Conservation (phyloP, 2,329 filamentous ascomycete species). For the Thielaviopsis euricoi region DNA sequence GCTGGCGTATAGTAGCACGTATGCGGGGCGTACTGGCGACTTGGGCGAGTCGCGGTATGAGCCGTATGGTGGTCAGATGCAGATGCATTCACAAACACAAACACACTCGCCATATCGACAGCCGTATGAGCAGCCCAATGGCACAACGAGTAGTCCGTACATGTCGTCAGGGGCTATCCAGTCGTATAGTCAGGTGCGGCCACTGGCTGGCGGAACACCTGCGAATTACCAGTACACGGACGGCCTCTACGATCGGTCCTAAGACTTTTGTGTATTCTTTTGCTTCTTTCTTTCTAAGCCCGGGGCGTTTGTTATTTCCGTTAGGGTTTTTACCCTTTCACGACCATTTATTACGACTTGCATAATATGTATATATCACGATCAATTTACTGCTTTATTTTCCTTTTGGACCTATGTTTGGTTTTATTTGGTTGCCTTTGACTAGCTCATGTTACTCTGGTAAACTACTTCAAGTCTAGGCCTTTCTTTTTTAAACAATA, state of each 20-base stretch:
- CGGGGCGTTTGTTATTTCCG: background rate
- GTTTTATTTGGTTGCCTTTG: too few relatives aligned
- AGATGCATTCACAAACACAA: background rate
- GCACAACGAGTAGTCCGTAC: constrained; percentile 15
- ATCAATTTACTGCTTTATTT: too few relatives aligned
- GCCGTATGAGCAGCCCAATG: constrained; percentile 12
- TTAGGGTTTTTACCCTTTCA: background rate
- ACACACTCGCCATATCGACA: too few relatives aligned
- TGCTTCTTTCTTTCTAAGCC: background rate
- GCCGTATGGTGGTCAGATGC: constrained; percentile 11
- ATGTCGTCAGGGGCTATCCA: constrained; percentile 16
- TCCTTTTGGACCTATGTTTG: too few relatives aligned
- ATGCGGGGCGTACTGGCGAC: background rate
- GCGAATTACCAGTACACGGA: constrained; percentile 21
- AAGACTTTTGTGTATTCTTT: background rate
- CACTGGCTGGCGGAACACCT: background rate
- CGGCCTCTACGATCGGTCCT: constrained; percentile 21
- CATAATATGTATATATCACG: too few relatives aligned
- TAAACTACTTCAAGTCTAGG: too few relatives aligned
- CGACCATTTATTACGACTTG: too few relatives aligned
- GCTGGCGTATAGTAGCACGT: background rate
- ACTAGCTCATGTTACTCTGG: too few relatives aligned
- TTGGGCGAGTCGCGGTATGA: background rate
- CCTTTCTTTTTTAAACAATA: too few relatives aligned
- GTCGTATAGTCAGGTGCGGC: constrained; percentile 2